These are phyloP conservation scores for Leccinum proliferum DNA, from an alignment of 1,284 basidiomycete species.

Conservation along the genomic window DNA sequence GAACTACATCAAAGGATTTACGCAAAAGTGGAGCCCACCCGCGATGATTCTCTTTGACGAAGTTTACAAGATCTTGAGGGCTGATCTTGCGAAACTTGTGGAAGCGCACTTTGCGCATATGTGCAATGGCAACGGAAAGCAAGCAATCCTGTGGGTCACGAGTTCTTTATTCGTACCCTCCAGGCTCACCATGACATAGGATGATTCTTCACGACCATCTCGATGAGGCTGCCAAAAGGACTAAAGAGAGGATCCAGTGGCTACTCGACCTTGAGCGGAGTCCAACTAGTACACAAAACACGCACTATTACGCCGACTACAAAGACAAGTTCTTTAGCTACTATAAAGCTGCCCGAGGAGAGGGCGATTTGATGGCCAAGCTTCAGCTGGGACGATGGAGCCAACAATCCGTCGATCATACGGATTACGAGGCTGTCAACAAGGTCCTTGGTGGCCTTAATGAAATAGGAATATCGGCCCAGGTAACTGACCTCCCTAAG, in stretches of 20 bases:
- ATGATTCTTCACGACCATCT: conserved; percentile 45
- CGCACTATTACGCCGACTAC: conserved; percentile 52
- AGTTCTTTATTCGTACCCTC: not conserved
- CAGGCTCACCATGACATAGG: conserved; percentile 24
- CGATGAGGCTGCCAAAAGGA: conserved; percentile 34
- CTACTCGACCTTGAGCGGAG: conserved; percentile 46
- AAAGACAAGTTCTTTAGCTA: conserved; percentile 48
- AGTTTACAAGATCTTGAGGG: conserved; percentile 35
- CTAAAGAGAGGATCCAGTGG: conserved; percentile 45
- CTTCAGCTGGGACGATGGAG: conserved; percentile 6
- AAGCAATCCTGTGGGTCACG: conserved; percentile 45
- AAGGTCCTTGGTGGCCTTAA: conserved; percentile 38
- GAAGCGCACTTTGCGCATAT: conserved; percentile 45
- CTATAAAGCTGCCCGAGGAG: conserved; percentile 40
- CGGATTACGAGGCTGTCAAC: conserved; percentile 2
- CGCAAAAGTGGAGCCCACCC: conserved; percentile 46
- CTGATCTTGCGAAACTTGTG: conserved; percentile 39
- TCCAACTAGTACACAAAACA: conserved; percentile 56
- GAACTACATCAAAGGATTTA: conserved; percentile 41
- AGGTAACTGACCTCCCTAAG: conserved; percentile 42
- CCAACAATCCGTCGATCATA: not conserved
- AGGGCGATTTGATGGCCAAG: conserved; percentile 24
- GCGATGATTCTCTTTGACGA: conserved; percentile 43
- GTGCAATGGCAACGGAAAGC: conserved; percentile 46
- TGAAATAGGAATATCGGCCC: conserved; percentile 39